A percentile compares a stretch with the other conserved stretches of the same genome.
These are phyloP conservation scores for Chalciporus chontae DNA, from an alignment of 768 basidiomycete species.

Conservation along the genomic window DNA sequence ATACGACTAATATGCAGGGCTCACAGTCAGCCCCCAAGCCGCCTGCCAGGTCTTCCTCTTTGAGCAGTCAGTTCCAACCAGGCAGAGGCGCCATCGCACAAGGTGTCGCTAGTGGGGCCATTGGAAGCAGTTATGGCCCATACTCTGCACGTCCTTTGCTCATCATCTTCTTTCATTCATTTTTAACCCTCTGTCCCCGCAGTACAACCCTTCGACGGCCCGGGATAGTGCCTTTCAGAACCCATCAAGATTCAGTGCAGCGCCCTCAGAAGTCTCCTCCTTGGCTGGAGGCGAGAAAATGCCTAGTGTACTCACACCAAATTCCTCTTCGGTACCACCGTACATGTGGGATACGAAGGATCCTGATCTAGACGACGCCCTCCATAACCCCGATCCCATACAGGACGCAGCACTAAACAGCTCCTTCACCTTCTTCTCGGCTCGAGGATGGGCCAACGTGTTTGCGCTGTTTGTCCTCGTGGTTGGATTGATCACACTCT, in stretches of 20 bases:
- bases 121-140: constrained; percentile 81
- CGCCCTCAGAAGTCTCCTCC: constrained; percentile 44
- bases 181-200: constrained; percentile 3
- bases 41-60: constrained; percentile 26
- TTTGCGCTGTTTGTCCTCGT: constrained; percentile 68
- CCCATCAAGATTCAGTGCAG: constrained; percentile 55
- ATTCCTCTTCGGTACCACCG: constrained; percentile 64
- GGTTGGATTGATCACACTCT: constrained; percentile 68
- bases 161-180: neutral
- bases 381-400: constrained; percentile 86
- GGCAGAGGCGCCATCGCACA: constrained; percentile 61
- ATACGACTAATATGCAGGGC: constrained; percentile 33
- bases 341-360: constrained; percentile 77
- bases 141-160: constrained; percentile 61
- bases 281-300: constrained; percentile 36
- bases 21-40: constrained; percentile 24
- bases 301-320: constrained; percentile 29
- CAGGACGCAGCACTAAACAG: constrained; percentile 57
- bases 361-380: constrained; percentile 83
- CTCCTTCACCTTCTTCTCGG: constrained; percentile 71
- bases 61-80: constrained; percentile 27
- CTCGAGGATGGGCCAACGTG: constrained; percentile 81
- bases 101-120: constrained; percentile 75
- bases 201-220: constrained; percentile 56
- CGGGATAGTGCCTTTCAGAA: constrained; percentile 43